phyloP scores from a whole-genome alignment of 2,329 filamentous ascomycete genomes.

The Scytalidium lignicola region DNA sequence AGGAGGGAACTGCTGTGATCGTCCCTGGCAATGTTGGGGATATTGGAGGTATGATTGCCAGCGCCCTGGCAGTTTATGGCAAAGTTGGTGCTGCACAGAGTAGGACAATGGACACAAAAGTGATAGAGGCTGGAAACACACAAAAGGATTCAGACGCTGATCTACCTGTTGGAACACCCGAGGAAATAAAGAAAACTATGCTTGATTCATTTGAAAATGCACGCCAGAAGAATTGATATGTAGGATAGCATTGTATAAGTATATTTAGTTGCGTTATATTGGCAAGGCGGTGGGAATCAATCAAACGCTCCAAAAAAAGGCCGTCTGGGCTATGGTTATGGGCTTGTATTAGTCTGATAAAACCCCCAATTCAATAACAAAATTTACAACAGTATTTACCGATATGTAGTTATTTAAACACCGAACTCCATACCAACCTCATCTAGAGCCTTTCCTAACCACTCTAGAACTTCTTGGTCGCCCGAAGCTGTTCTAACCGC shows the following conservation, averaged over 20 bases:
- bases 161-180: conserved; percentile 21
- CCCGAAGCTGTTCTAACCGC: conserved; percentile 56
- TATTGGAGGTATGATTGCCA: conserved; percentile 94
- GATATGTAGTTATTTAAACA: conserved; percentile 13
- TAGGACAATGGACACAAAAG: conserved; percentile 55
- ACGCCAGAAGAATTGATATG: conserved; percentile 20
- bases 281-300: background rate
- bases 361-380: background rate
- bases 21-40: conserved; percentile 97
- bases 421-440: conserved; percentile 54
- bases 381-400: background rate
- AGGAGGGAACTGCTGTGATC: conserved; percentile 91
- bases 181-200: conserved; percentile 41
- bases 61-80: conserved; percentile 89
- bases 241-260: background rate
- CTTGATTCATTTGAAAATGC: conserved; percentile 41
- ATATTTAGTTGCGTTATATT: background rate
- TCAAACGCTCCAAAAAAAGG: background rate
- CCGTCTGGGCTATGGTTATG: background rate
- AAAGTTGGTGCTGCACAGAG: conserved; percentile 82
- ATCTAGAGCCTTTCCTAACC: conserved; percentile 56
- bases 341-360: background rate
- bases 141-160: conserved; percentile 22
- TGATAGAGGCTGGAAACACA: conserved; percentile 35
- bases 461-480: conserved; percentile 54